Evolutionary conservation across 768 basidiomycete species (phyloP).

Genomic region (Candolleomyces aberdarensis): DNA sequence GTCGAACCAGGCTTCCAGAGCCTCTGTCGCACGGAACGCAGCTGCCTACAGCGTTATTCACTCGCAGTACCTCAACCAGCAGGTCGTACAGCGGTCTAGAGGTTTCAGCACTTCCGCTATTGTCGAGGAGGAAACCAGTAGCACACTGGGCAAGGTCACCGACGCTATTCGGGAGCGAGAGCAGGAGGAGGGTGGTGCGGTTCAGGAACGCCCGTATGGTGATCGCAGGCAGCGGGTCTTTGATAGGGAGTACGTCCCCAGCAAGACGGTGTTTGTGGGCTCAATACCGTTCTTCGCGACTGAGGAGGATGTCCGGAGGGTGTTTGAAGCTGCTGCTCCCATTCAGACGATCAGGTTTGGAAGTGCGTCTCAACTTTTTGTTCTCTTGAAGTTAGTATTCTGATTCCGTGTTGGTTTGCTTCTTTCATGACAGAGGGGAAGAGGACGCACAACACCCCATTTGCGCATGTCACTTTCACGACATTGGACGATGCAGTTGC

Average conservation of each 20-base stretch:
- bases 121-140: background rate
- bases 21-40: background rate
- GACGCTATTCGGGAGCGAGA: background rate
- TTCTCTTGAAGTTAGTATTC: background rate
- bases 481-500: background rate
- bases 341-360: background rate
- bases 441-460: background rate
- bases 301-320: background rate
- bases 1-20: background rate
- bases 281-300: constrained; percentile 7
- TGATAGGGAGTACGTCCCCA: background rate
- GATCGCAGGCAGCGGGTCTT: background rate
- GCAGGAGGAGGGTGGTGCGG: background rate
- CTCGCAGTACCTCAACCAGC: background rate
- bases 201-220: background rate
- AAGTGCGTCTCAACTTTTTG: background rate
- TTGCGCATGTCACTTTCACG: background rate
- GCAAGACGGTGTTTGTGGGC: background rate
- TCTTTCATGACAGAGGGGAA: too few relatives aligned
- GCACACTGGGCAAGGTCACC: background rate
- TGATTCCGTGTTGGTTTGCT: background rate
- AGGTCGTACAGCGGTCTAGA: too few relatives aligned
- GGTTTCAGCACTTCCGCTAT: background rate
- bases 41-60: background rate
- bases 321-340: constrained; percentile 2